phyloP scores from a whole-genome alignment of 495 filamentous ascomycete genomes.

The Trypethelium eluteriae region DNA sequence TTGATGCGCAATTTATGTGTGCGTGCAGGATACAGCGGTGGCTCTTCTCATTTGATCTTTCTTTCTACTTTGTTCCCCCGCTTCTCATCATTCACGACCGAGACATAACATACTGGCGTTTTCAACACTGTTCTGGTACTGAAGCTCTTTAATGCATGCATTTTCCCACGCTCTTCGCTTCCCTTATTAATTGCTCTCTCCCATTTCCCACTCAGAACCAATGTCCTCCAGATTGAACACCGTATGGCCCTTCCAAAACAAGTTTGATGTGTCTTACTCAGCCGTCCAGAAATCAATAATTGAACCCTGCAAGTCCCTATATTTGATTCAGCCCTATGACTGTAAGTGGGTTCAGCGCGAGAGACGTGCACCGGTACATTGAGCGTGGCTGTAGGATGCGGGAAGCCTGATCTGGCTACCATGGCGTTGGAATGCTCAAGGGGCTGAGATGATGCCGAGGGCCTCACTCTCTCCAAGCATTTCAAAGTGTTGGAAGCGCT shows the following conservation, averaged over 20 bases:
- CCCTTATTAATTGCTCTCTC: background rate
- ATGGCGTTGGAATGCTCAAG: background rate
- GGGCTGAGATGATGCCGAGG: too few relatives aligned
- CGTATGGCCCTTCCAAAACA: too few relatives aligned
- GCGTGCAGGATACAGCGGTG: constrained; percentile 7
- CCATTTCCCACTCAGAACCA: background rate
- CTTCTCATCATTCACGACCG: constrained; percentile 1
- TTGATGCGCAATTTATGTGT: background rate
- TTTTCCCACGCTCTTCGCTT: background rate
- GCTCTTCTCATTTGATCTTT: background rate
- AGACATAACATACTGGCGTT: constrained; percentile 5
- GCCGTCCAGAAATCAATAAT: background rate
- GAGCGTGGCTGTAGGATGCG: background rate
- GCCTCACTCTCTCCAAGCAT: too few relatives aligned
- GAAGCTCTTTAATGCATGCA: constrained; percentile 6
- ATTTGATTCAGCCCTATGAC: background rate
- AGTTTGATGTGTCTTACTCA: background rate
- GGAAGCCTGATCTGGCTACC: background rate
- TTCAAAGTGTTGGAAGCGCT: too few relatives aligned
- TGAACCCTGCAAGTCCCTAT: background rate
- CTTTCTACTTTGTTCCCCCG: background rate
- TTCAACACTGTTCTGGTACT: constrained; percentile 7
- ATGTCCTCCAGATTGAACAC: too few relatives aligned
- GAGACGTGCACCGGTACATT: background rate
- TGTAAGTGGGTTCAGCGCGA: background rate